phyloP scores from a whole-genome alignment of 495 filamentous ascomycete species.

The Penicillium waksmanii region DNA sequence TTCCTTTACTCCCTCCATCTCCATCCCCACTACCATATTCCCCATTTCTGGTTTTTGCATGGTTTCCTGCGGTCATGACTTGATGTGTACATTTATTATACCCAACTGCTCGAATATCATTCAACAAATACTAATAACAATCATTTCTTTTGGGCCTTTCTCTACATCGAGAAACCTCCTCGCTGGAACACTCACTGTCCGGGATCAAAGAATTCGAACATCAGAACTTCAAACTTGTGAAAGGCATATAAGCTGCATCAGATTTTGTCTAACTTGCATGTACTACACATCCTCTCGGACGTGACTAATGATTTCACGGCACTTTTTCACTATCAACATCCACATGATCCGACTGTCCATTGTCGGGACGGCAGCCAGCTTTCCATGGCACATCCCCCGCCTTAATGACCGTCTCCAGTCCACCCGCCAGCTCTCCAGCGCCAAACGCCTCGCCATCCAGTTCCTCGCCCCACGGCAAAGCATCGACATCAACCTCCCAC shows the following conservation, averaged over 20 bases:
- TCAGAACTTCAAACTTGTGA: too few relatives aligned
- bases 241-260: background rate
- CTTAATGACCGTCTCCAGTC: conserved; percentile 81
- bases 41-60: background rate
- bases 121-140: conserved; percentile 7
- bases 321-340: conserved; percentile 3
- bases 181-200: background rate
- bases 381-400: conserved; percentile 65
- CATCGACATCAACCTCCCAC: conserved; percentile 72
- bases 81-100: conserved; percentile 36
- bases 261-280: background rate
- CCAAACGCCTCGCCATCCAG: conserved; percentile 28
- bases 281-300: background rate
- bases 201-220: too few relatives aligned
- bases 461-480: conserved; percentile 79
- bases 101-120: conserved; percentile 22
- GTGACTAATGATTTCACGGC: background rate
- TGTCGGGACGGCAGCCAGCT: conserved; percentile 34
- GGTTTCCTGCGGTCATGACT: conserved; percentile 26
- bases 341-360: conserved; percentile 22
- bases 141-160: conserved; percentile 2
- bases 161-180: background rate
- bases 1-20: background rate
- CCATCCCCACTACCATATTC: background rate
- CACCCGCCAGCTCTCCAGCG: conserved; percentile 59